Base-by-base conservation (phyloP, 2,329 filamentous ascomycete genomes). In the Botryotinia convoluta region DNA sequence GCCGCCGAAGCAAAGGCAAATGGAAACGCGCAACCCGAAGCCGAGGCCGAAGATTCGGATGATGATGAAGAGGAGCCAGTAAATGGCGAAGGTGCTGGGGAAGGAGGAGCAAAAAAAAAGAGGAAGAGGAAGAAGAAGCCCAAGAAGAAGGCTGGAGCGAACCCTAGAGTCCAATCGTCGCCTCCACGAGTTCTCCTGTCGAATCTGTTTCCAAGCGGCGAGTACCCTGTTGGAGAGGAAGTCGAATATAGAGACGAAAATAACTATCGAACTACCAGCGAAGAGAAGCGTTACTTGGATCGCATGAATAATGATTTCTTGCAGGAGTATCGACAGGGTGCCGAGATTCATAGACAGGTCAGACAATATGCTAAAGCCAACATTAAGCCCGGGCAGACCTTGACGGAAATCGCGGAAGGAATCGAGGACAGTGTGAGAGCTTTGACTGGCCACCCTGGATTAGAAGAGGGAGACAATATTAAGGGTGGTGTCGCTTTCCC, bases 281-380 rank as follows among this genome's bases (percentile, higher is more conserved):
- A 95, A 82, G 94, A 97, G 85, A 94, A 95, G 84, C 89, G 93
- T 71, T 90, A 95, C 79, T 86, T 95, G 71, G 92, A 95, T 82
- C 92, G 92, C 79, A 89, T 94, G 85, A 92, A 94, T 82, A 90
- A 89, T 78, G 91, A 95, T 76, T 95, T 93, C 84, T 83, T 97
- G 70, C 86, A 87, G 74, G 93, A 97, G 79, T 97, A 95, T 82
- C 91, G 94, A 75, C 89, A 95, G 79, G 93, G 90, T 64, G 93
- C 93, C n/a, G 93, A 97, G 83, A 89, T 93, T n/a, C 94, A 97
- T 82, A 90, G 94, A 73, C 92, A 97, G 81, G 93, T 96, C 73
- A 91, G 94, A 69, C 91, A 94, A 82, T 95, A 92, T 87, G 93
- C 92, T 5, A 91, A 93, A 83, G 91, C 91, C 81, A 91, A 87